Percentiles rank a stretch among this genome's conserved stretches.
Evolutionary conservation across 2,329 filamentous ascomycete species (phyloP).

Genomic region (Ambrosiella xylebori): DNA sequence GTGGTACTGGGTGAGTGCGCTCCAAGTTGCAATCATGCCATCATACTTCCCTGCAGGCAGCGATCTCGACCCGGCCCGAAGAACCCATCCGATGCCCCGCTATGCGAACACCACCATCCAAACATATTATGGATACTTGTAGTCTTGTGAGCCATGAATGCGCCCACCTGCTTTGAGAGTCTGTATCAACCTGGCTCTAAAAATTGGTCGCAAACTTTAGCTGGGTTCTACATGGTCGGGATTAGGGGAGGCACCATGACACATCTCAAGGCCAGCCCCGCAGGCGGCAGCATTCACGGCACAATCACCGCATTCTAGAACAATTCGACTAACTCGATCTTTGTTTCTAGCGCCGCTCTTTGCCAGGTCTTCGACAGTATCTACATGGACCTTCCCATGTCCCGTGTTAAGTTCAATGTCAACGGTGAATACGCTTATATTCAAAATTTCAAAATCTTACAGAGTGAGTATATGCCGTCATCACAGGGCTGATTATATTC

Average conservation of each 20-base stretch:
- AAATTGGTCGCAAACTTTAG: background rate
- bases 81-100: background rate
- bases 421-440: slow-evolving; percentile 95
- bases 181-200: background rate
- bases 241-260: background rate
- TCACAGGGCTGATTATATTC: background rate
- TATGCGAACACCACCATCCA: background rate
- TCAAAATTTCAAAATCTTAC: slow-evolving; percentile 94
- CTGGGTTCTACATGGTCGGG: background rate
- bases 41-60: slow-evolving; percentile 7
- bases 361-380: slow-evolving; percentile 99
- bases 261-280: background rate
- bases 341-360: slow-evolving; percentile 58
- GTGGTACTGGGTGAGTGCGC: slow-evolving; percentile 71
- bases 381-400: slow-evolving; percentile 89
- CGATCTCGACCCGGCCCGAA: background rate
- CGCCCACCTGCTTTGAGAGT: no score
- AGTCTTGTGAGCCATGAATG: background rate
- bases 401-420: slow-evolving; percentile 93
- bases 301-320: background rate
- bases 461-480: slow-evolving; percentile 47
- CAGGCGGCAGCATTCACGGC: background rate
- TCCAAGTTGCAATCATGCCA: slow-evolving; percentile 3
- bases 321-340: slow-evolving; percentile 4
- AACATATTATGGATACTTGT: background rate